Conservation (phyloP, 169 alveolate genomes). For the Miamiensis avidus region DNA sequence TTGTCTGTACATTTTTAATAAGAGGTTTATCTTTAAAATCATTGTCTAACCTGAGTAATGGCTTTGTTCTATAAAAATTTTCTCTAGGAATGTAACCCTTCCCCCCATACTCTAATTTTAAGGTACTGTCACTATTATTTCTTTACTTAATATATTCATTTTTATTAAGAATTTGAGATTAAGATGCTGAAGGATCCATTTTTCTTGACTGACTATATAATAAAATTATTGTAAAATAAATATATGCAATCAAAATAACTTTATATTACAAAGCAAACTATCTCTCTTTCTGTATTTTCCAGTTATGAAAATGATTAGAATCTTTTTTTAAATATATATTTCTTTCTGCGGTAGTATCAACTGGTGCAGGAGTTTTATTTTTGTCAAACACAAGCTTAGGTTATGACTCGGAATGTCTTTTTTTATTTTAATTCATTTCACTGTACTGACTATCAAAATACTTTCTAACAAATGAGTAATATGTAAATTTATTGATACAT, state of each 20-base stretch:
- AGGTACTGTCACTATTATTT: not conserved
- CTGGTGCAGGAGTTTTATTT: too few relatives aligned
- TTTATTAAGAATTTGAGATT: not conserved
- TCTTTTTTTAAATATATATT: not conserved
- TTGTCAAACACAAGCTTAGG: not conserved
- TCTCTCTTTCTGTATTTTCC: not conserved
- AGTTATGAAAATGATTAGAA: not conserved
- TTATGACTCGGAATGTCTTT: not conserved
- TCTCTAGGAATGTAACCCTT: not conserved
- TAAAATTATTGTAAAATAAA: too few relatives aligned
- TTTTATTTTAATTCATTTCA: too few relatives aligned
- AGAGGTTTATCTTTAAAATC: not conserved
- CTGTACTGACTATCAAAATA: not conserved
- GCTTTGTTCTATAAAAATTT: not conserved
- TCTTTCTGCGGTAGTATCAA: not conserved
- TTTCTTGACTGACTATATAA: too few relatives aligned
- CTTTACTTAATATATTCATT: not conserved
- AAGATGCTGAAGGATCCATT: not conserved
- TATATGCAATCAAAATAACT: too few relatives aligned
- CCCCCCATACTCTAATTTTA: not conserved
- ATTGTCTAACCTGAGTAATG: not conserved
- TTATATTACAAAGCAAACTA: not conserved
- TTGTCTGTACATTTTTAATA: not conserved
- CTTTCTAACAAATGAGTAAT: not conserved
- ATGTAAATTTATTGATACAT: too few relatives aligned